Percentiles rank a stretch among this genome's conserved stretches.
Evolutionary conservation across 2,329 filamentous ascomycete genomes (phyloP).

Genomic region (Alternaria tenuissima): DNA sequence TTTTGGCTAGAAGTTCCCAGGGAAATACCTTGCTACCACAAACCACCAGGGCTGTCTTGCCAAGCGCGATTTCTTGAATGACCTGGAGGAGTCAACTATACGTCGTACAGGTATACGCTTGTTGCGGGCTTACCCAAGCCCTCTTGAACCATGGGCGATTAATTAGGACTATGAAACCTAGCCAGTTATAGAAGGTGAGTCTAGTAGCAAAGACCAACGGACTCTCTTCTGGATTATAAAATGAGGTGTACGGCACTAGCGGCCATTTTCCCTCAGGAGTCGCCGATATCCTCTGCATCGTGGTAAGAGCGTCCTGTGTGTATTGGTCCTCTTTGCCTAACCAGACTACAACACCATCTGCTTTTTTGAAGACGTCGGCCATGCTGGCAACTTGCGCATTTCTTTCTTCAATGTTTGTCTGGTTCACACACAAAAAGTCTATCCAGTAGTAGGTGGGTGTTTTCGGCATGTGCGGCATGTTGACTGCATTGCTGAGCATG

Average conservation of each 20-base stretch:
- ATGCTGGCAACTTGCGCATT: conserved; percentile 41
- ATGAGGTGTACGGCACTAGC: conserved; percentile 31
- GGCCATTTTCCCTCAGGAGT: conserved; percentile 31
- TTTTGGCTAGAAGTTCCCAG: conserved; percentile 35
- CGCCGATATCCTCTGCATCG: conserved; percentile 27
- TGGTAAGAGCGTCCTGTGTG: conserved; percentile 31
- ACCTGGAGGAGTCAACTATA: conserved; percentile 16
- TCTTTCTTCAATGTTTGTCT: conserved; percentile 33
- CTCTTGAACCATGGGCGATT: conserved; percentile 41
- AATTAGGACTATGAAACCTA: conserved; percentile 39
- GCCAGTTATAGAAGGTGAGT: conserved; percentile 34
- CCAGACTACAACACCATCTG: conserved; percentile 41
- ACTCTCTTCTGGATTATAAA: conserved; percentile 24
- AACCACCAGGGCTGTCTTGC: conserved; percentile 28
- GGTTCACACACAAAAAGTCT: conserved; percentile 43
- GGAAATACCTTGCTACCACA: conserved; percentile 29
- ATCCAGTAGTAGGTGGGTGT: conserved; percentile 38
- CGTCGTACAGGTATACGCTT: background rate
- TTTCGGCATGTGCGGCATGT: conserved; percentile 8
- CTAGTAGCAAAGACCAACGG: conserved; percentile 8
- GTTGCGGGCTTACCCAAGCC: conserved; percentile 32
- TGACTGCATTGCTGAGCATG: conserved; percentile 28
- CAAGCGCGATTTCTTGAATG: conserved; percentile 41
- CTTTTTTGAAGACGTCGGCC: conserved; percentile 38
- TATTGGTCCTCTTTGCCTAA: conserved; percentile 41